Conservation (phyloP, 371 early-diverging fungal genomes). For the Rhizomucor pusillus region DNA sequence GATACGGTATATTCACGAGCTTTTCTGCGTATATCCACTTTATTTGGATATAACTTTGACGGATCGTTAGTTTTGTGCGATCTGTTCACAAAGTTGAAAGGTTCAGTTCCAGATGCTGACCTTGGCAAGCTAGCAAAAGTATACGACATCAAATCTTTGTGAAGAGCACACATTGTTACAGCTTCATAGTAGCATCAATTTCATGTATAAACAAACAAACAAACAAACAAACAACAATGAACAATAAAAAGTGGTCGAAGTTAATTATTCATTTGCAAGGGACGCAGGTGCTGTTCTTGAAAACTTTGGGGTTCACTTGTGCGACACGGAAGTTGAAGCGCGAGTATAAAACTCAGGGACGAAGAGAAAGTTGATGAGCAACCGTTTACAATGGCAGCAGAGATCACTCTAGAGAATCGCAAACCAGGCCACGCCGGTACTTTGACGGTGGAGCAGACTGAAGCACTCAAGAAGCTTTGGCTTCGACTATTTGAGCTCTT, state of each 20-base stretch:
- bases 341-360: too few species aligned
- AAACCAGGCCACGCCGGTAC: slow-evolving; percentile 36
- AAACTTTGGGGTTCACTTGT: too few species aligned
- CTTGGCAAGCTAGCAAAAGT: slow-evolving; percentile 9
- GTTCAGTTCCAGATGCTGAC: slow-evolving; percentile 1
- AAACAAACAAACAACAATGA: too few species aligned
- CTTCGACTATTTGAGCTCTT: slow-evolving; percentile 45
- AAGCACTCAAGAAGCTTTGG: slow-evolving; percentile 53
- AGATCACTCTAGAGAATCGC: slow-evolving; percentile 11
- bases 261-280: too few species aligned
- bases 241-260: too few species aligned
- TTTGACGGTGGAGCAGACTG: slow-evolving; percentile 49
- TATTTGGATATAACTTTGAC: background rate
- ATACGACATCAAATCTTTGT: slow-evolving; percentile 10
- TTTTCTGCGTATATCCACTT: background rate
- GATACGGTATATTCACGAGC: too few species aligned
- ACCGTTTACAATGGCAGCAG: slow-evolving; percentile 1
- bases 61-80: slow-evolving; percentile 7
- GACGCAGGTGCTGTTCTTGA: too few species aligned
- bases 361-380: too few species aligned
- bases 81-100: slow-evolving; percentile 8
- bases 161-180: too few species aligned
- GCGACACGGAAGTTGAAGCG: too few species aligned
- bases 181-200: too few species aligned
- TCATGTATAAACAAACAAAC: too few species aligned